Conservation (phyloP, 1,284 basidiomycete species). For the Cerrena zonata region DNA sequence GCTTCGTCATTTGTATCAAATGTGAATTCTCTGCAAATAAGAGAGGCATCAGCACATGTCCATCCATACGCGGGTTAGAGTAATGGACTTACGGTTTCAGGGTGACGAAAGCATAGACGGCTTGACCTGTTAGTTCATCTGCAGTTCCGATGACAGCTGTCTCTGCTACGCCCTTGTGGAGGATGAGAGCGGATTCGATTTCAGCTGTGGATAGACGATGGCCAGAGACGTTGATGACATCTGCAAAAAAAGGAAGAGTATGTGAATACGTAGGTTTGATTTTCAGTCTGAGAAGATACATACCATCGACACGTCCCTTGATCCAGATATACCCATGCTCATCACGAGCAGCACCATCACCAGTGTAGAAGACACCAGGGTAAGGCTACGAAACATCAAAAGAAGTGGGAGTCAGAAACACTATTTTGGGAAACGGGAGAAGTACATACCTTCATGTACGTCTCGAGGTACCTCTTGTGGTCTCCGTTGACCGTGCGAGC, state of each 20-base stretch:
- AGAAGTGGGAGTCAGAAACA: neutral
- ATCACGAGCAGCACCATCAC: conserved; percentile 92
- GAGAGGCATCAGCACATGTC: neutral
- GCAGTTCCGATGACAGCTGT: conserved; percentile 81
- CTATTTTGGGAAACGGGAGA: neutral
- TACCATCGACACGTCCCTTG: conserved; percentile 92
- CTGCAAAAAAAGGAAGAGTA: conserved; percentile 29
- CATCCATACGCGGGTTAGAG: neutral
- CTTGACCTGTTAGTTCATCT: conserved; percentile 85
- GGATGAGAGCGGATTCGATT: conserved; percentile 92
- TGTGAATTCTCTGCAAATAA: conserved; percentile 65
- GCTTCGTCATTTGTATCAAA: conserved; percentile 67
- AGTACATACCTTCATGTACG: conserved; percentile 73
- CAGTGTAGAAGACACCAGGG: conserved; percentile 89
- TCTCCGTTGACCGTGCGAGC: conserved; percentile 92
- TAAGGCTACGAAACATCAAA: conserved; percentile 47
- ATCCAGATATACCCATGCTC: conserved; percentile 98
- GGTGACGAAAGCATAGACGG: conserved; percentile 82
- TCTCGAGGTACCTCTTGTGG: conserved; percentile 78
- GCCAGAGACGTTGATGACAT: conserved; percentile 91
- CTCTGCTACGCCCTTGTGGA: conserved; percentile 93
- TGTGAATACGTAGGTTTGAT: neutral
- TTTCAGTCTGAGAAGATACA: conserved; percentile 25
- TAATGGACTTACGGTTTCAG: conserved; percentile 36
- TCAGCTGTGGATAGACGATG: conserved; percentile 96